Conservation (phyloP, 176 grass and related monocot species). For the Pontederia paniculata region DNA sequence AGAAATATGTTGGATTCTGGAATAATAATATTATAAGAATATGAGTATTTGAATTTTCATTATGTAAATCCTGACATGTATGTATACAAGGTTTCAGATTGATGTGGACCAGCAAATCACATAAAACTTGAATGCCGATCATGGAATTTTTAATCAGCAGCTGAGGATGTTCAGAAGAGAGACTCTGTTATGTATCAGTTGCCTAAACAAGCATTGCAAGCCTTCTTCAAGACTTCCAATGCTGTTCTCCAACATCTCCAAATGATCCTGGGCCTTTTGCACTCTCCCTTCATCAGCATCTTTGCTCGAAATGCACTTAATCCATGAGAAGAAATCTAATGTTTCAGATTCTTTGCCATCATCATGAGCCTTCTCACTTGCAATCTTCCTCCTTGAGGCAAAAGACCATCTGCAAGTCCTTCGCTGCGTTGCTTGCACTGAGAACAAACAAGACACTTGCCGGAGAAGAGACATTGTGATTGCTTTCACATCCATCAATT, state of each 20-base stretch:
- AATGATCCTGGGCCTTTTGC: not conserved
- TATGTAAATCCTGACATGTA: too few species aligned
- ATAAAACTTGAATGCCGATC: not conserved
- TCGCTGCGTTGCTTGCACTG: conserved; percentile 11
- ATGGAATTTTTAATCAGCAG: not conserved
- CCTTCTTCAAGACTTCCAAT: conserved; percentile 16
- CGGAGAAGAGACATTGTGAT: conserved; percentile 31
- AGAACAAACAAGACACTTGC: conserved; percentile 9
- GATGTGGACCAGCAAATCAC: not conserved
- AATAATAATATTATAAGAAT: too few species aligned
- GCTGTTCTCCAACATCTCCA: conserved; percentile 1
- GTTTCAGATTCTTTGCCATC: not conserved
- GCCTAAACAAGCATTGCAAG: conserved; percentile 16
- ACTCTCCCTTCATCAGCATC: not conserved
- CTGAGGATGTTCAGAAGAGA: conserved; percentile 18
- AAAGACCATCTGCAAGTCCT: conserved; percentile 34
- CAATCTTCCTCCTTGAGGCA: conserved; percentile 23
- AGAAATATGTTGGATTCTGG: too few species aligned
- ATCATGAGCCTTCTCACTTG: conserved; percentile 24
- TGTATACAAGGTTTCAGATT: too few species aligned
- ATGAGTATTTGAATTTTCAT: too few species aligned
- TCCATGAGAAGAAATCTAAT: not conserved
- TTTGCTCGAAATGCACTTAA: not conserved
- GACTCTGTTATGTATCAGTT: conserved; percentile 20
- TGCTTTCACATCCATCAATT: conserved; percentile 35